Conservation (phyloP, 2,329 filamentous ascomycete species). For the Colletotrichum costaricense region DNA sequence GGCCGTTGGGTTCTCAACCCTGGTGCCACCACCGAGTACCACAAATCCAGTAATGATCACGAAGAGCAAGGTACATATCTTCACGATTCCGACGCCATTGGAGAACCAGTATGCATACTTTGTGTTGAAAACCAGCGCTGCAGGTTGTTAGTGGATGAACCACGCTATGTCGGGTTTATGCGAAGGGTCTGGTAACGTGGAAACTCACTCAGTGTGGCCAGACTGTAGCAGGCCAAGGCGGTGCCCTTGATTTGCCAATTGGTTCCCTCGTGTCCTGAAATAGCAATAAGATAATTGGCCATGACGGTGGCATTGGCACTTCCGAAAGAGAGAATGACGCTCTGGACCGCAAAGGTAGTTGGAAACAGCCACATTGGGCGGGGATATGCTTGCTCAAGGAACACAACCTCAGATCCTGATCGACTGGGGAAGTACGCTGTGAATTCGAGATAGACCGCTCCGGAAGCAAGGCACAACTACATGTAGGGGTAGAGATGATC, state of each 20-base stretch:
- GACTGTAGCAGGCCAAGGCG: slow-evolving; percentile 70
- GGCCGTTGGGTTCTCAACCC: slow-evolving; percentile 44
- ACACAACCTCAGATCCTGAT: slow-evolving; percentile 74
- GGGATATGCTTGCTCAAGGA: slow-evolving; percentile 75
- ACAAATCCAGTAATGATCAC: slow-evolving; percentile 19
- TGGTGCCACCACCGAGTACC: slow-evolving; percentile 9
- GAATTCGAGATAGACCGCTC: slow-evolving; percentile 71
- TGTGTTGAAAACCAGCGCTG: slow-evolving; percentile 51
- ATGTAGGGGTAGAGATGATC: slow-evolving; percentile 49
- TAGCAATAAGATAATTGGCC: slow-evolving; percentile 71
- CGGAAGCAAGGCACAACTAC: slow-evolving; percentile 59
- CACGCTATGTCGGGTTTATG: too few relatives aligned
- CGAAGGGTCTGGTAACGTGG: too few relatives aligned
- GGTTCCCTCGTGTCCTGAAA: slow-evolving; percentile 59
- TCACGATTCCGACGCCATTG: slow-evolving; percentile 68
- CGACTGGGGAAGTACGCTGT: slow-evolving; percentile 74
- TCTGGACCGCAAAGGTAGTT: slow-evolving; percentile 71
- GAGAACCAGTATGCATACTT: slow-evolving; percentile 65
- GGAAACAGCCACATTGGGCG: slow-evolving; percentile 73
- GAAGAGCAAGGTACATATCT: slow-evolving; percentile 55
- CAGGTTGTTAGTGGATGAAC: neutral
- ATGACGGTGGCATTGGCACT: slow-evolving; percentile 72
- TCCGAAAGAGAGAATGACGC: slow-evolving; percentile 72
- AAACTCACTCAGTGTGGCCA: slow-evolving; percentile 49
- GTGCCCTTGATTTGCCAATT: slow-evolving; percentile 76